Evolutionary conservation across 202 grass and related monocot species (phyloP).

Genomic region (Setaria viridis): DNA sequence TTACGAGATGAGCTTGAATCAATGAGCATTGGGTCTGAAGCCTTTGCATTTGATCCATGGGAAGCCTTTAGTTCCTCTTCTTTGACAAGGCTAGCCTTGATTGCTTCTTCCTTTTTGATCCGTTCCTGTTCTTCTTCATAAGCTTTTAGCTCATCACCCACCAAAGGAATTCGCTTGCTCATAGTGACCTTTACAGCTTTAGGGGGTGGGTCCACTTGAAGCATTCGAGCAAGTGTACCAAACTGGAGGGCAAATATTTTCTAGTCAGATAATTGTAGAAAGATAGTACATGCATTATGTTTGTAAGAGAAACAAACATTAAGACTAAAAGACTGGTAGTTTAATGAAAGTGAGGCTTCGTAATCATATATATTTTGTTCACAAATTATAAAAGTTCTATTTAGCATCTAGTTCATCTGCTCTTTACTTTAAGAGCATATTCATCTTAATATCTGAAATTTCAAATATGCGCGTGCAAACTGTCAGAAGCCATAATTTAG

Average conservation of each 20-base stretch:
- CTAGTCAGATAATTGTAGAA: conserved; percentile 25
- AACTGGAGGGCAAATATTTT: conserved; percentile 60
- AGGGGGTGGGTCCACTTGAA: conserved; percentile 97
- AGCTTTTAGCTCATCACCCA: conserved; percentile 89
- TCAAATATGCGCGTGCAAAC: conserved; percentile 6
- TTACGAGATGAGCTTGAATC: conserved; percentile 67
- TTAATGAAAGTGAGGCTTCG: conserved; percentile 2
- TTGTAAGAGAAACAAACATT: conserved; percentile 29
- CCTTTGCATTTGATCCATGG: conserved; percentile 70
- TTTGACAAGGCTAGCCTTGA: conserved; percentile 76
- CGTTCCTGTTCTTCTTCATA: conserved; percentile 91
- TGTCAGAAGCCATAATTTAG: conserved; percentile 21
- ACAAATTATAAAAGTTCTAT: conserved; percentile 21
- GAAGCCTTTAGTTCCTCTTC: conserved; percentile 80
- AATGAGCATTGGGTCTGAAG: conserved; percentile 68
- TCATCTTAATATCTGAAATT: conserved; percentile 1
- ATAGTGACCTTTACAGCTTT: conserved; percentile 97
- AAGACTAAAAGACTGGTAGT: not conserved
- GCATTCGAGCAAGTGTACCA: conserved; percentile 97
- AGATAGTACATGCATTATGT: conserved; percentile 14
- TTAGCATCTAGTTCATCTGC: conserved; percentile 24
- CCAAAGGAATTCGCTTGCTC: conserved; percentile 88
- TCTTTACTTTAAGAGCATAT: not conserved
- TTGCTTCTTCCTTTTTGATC: conserved; percentile 78
- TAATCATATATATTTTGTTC: conserved; percentile 27